A percentile compares a stretch with the other conserved stretches of the same genome.
These are phyloP conservation scores for Lotus japonicus DNA, from an alignment of 306 rosid species.

Conservation along the genomic window DNA sequence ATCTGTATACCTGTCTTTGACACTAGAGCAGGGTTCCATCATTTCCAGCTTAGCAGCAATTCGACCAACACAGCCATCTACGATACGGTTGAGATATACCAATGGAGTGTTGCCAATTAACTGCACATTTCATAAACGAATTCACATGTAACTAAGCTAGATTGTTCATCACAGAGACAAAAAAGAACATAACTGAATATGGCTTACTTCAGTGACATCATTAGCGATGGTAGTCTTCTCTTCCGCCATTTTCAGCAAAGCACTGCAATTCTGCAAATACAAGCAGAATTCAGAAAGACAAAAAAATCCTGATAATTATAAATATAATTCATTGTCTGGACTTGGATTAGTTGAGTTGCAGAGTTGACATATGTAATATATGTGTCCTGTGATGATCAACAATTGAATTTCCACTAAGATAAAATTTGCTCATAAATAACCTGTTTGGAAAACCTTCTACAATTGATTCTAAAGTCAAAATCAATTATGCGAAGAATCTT, in stretches of 20 bases:
- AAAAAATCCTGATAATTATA: neutral
- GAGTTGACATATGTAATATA: neutral
- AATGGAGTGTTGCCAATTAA: conserved; percentile 76
- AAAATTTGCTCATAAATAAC: too few relatives aligned
- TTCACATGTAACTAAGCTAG: neutral
- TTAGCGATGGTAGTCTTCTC: conserved; percentile 65
- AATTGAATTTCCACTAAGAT: neutral
- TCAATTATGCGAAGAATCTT: too few relatives aligned
- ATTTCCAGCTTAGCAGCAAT: conserved; percentile 90
- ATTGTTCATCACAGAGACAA: neutral
- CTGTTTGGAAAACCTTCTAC: too few relatives aligned
- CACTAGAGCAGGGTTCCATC: conserved; percentile 98
- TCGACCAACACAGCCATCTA: conserved; percentile 64
- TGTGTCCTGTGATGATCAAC: neutral
- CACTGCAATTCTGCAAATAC: conserved; percentile 16
- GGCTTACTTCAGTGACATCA: conserved; percentile 78
- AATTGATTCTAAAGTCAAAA: too few relatives aligned
- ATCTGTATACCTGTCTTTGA: conserved; percentile 68
- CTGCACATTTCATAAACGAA: conserved; percentile 32
- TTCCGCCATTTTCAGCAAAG: conserved; percentile 53
- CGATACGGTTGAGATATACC: conserved; percentile 77
- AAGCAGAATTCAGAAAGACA: neutral
- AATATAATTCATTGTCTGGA: neutral
- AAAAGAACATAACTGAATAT: neutral
- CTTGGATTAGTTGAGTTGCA: neutral